These are phyloP conservation scores for Globisporangium lucens DNA, from an alignment of 352 stramenopile genomes.

Conservation along the genomic window DNA sequence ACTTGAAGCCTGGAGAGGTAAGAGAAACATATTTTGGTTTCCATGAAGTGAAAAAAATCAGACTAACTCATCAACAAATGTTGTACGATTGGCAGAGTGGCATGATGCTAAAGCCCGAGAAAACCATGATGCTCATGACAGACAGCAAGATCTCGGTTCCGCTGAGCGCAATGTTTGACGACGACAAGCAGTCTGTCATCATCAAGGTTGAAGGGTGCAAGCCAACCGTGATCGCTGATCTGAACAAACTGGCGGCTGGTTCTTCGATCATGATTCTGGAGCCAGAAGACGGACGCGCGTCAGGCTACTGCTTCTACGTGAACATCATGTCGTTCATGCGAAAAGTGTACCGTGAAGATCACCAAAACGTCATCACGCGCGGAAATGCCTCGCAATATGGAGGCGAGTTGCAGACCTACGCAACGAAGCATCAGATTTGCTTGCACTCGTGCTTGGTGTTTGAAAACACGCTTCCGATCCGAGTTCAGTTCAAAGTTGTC, in stretches of 20 bases:
- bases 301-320: conserved; percentile 85
- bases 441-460: conserved; percentile 83
- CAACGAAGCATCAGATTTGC: conserved; percentile 86
- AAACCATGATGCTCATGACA: conserved; percentile 48
- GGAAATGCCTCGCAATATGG: conserved; percentile 40
- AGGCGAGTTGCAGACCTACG: conserved; percentile 68
- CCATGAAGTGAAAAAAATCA: neutral
- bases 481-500: conserved; percentile 81
- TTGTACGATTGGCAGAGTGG: conserved; percentile 26
- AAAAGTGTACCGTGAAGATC: conserved; percentile 87
- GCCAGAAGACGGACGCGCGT: conserved; percentile 45
- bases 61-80: neutral
- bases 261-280: conserved; percentile 73
- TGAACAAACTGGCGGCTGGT: conserved; percentile 55
- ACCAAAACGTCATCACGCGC: conserved; percentile 69
- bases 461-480: conserved; percentile 85
- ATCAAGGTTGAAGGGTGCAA: conserved; percentile 86
- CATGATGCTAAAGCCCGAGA: conserved; percentile 31
- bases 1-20: conserved; percentile 49
- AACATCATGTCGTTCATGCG: conserved; percentile 78
- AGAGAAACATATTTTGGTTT: neutral
- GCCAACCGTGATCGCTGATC: conserved; percentile 71
- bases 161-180: conserved; percentile 75
- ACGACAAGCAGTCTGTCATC: conserved; percentile 76
- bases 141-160: conserved; percentile 84